Percentiles rank a stretch among this genome's conserved stretches.
phyloP scores from a whole-genome alignment of 2,329 filamentous ascomycete species.

The Neonectria ditissima region DNA sequence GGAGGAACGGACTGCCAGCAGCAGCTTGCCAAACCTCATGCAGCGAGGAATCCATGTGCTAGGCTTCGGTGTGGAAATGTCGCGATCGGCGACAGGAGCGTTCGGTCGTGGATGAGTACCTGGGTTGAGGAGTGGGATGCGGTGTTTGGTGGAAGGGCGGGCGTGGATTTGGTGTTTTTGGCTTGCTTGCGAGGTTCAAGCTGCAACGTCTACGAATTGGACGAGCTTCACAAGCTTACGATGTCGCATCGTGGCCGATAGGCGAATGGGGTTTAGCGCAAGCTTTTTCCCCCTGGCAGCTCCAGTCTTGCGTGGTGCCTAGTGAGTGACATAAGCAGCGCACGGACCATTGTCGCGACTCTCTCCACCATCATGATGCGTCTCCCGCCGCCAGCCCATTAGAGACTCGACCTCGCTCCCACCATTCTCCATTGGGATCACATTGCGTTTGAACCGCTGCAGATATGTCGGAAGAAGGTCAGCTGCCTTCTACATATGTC shows the following conservation, averaged over 20 bases:
- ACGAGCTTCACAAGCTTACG: conserved; percentile 46
- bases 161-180: conserved; percentile 2
- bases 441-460: conserved; percentile 12
- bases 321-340: conserved; percentile 48
- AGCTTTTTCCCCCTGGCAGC: not conserved
- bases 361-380: conserved; percentile 41
- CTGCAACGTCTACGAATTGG: conserved; percentile 30
- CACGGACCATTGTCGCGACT: conserved; percentile 40
- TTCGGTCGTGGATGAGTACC: not conserved
- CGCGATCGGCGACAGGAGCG: not conserved
- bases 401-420: conserved; percentile 21
- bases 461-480: conserved; percentile 45
- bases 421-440: conserved; percentile 11
- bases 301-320: not conserved
- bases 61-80: conserved; percentile 19
- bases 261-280: conserved; percentile 48
- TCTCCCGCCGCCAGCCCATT: conserved; percentile 25
- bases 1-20: conserved; percentile 85
- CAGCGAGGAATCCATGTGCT: conserved; percentile 82
- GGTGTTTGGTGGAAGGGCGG: conserved; percentile 13
- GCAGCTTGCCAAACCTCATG: conserved; percentile 95
- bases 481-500: not conserved
- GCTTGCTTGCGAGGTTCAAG: conserved; percentile 37
- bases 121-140: not conserved
- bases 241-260: conserved; percentile 52